Evolutionary conservation across 2,329 filamentous ascomycete species (phyloP), one percentile per base, ranked within the genome.

Genomic region (Ascochyta fabae): DNA sequence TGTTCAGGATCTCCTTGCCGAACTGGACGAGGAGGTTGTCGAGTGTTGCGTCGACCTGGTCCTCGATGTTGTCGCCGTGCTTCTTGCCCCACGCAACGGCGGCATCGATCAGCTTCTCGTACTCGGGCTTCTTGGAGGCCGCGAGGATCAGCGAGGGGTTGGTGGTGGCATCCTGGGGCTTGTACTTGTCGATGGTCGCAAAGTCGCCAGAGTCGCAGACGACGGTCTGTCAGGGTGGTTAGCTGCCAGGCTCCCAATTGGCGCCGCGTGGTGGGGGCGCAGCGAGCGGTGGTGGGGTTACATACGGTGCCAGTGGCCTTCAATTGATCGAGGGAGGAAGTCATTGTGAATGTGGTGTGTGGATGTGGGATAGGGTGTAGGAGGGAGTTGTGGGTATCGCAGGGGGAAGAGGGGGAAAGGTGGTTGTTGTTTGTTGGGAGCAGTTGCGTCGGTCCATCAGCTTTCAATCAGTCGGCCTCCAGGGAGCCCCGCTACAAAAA

Each of bases 131-230:
- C 87, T 99, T 98, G 77, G 95, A 93, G 64, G 95, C 95, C 68
- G 93, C 94, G 77, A 99, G 90, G 81, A 99, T 98, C 78, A 99
- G 86, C 63, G 95, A 98, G 58, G 95, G 95, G 88, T 99, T 99
- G 84, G 95, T 99, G 79, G 95, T 99, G 76, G 95, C 95, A 91
- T 99, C 95, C 86, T 99, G 93, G 66, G 95, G 95, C 88, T 96
- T 96, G 88, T 99, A 99, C 85, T 98, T 97, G 84, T 85, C 93
- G 79, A 99, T 99, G 80, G 93, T 93, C 87, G 81, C 78, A 67
- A 80, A 79, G 75, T 83, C 89, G 88, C 93, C 95, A 80, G 94
- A 96, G 84, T 98, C 95, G 80, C 90, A 94, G 79, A 98, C 95
- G 76, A 98, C 95, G 65, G 91, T 90, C 92, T 95, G 75, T 12